These are phyloP conservation scores for Flaveria brownii DNA, from an alignment of 129 eudicot species.

Conservation along the genomic window DNA sequence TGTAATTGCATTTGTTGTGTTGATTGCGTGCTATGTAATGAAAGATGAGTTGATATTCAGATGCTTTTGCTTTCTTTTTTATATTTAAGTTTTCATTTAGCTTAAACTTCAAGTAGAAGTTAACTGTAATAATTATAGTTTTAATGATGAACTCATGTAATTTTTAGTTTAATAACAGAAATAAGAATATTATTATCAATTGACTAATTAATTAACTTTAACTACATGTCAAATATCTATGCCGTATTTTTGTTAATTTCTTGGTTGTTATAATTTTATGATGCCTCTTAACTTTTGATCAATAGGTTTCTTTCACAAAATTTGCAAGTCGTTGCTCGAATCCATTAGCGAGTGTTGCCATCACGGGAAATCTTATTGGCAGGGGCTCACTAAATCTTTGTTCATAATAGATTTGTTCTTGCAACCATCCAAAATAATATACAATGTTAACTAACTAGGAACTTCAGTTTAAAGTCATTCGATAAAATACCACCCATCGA, in stretches of 20 bases:
- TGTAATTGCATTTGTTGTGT: slow-evolving; percentile 23
- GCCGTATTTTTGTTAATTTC: neutral
- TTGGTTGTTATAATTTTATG: neutral
- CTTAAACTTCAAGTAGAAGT: slow-evolving; percentile 21
- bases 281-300: slow-evolving; percentile 24
- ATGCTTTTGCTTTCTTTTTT: slow-evolving; percentile 31
- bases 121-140: slow-evolving; percentile 15
- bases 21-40: slow-evolving; percentile 45
- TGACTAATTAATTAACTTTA: neutral
- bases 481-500: no score
- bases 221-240: slow-evolving; percentile 7
- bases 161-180: neutral
- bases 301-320: slow-evolving; percentile 70
- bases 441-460: neutral
- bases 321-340: slow-evolving; percentile 71
- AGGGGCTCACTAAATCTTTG: slow-evolving; percentile 66
- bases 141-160: neutral
- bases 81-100: slow-evolving; percentile 3
- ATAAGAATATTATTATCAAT: no score
- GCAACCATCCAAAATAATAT: slow-evolving; percentile 26
- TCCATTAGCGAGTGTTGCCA: slow-evolving; percentile 56
- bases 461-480: neutral
- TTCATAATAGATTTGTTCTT: slow-evolving; percentile 61
- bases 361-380: slow-evolving; percentile 75
- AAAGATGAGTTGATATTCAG: slow-evolving; percentile 44